These are phyloP conservation scores for Leccinum barrowsii DNA, from an alignment of 768 basidiomycete species.

Conservation along the genomic window DNA sequence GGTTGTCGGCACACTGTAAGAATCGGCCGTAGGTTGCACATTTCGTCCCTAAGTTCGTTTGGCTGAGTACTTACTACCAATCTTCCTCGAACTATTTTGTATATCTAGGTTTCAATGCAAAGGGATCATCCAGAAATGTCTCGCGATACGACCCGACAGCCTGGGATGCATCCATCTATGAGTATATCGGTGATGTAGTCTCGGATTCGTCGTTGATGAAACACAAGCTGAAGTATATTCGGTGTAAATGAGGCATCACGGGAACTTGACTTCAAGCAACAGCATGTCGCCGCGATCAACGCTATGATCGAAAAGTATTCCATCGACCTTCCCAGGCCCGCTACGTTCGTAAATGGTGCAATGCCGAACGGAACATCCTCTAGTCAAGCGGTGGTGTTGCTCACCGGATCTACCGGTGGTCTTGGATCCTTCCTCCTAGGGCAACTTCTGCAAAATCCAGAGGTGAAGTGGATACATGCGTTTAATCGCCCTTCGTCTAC, in stretches of 20 bases:
- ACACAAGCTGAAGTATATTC: neutral
- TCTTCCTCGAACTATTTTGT: too few species aligned
- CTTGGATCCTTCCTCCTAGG: slow-evolving; percentile 38
- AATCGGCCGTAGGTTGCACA: too few species aligned
- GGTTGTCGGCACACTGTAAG: too few species aligned
- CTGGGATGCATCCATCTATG: too few species aligned
- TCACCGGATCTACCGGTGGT: slow-evolving; percentile 44
- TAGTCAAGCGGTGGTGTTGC: neutral
- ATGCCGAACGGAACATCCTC: neutral
- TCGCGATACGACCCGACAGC: too few species aligned
- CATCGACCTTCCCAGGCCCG: neutral
- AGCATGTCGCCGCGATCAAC: slow-evolving; percentile 22
- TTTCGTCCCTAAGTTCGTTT: too few species aligned
- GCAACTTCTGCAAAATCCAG: slow-evolving; percentile 20
- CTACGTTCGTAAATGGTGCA: neutral
- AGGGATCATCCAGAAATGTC: too few species aligned
- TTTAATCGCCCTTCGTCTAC: slow-evolving; percentile 33
- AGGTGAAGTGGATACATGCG: slow-evolving; percentile 29
- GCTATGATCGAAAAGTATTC: slow-evolving; percentile 25
- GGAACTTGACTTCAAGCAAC: neutral
- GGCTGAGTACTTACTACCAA: too few species aligned
- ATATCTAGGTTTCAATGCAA: too few species aligned
- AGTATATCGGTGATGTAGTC: too few species aligned
- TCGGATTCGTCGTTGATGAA: too few species aligned
- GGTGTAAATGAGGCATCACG: neutral